Evolutionary conservation across 78 protist genomes (phyloP).

Genomic region (Dictyostelium discoideum): dicty_2.7 NC_007091.3:3246501-3247000

Average conservation of each 20-base stretch:
- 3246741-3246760: background rate
- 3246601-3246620: background rate
- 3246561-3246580: background rate
- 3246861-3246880: background rate
- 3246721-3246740: slow-evolving; percentile 5
- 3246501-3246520: background rate
- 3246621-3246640: background rate
- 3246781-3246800: background rate
- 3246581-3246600: background rate
- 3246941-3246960: background rate
- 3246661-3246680: background rate
- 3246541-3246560: background rate
- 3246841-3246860: slow-evolving; percentile 7
- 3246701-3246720: background rate
- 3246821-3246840: background rate
- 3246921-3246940: background rate
- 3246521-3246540: background rate
- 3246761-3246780: background rate
- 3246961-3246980: background rate
- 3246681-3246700: background rate
- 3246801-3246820: background rate
- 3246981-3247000: background rate
- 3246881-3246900: background rate
- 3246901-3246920: background rate
- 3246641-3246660: background rate